These are phyloP conservation scores for Pichia sp. DNA, from an alignment of 1,139 yeast genomes.

Conservation along the genomic window DNA sequence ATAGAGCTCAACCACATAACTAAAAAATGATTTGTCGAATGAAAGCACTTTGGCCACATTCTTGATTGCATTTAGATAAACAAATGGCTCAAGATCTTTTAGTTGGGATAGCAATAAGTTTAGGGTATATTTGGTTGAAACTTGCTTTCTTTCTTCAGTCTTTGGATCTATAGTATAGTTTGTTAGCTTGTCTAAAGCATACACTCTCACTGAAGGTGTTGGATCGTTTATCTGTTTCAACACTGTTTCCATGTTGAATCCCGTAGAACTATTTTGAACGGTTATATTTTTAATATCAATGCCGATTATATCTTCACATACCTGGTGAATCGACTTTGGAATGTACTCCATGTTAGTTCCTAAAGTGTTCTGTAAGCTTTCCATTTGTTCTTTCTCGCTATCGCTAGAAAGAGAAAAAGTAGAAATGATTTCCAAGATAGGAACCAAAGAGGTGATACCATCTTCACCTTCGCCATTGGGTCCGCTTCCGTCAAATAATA, in stretches of 20 bases:
- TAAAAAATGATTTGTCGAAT: constrained; percentile 26
- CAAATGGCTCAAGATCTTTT: constrained; percentile 77
- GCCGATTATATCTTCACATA: constrained; percentile 4
- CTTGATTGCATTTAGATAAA: constrained; percentile 78
- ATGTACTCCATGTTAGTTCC: background rate
- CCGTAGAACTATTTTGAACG: background rate
- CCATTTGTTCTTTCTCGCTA: constrained; percentile 13
- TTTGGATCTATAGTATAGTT: constrained; percentile 46
- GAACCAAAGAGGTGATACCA: constrained; percentile 23
- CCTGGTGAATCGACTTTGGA: constrained; percentile 9
- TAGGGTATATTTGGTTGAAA: constrained; percentile 49
- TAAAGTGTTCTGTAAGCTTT: constrained; percentile 10
- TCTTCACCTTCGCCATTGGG: constrained; percentile 32
- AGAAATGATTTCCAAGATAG: constrained; percentile 14
- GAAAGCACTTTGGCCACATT: constrained; percentile 58
- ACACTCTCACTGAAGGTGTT: constrained; percentile 78
- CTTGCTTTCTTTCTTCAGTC: constrained; percentile 40
- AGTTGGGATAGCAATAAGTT: constrained; percentile 61
- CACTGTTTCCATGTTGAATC: constrained; percentile 43
- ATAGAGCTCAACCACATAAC: constrained; percentile 35
- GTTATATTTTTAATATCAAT: background rate
- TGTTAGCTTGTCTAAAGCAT: constrained; percentile 68
- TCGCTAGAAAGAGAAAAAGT: constrained; percentile 1
- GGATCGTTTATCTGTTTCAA: constrained; percentile 69
- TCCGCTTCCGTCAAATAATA: constrained; percentile 29